Conservation (phyloP, 2,329 filamentous ascomycete species). For the Ramichloridium luteum region DNA sequence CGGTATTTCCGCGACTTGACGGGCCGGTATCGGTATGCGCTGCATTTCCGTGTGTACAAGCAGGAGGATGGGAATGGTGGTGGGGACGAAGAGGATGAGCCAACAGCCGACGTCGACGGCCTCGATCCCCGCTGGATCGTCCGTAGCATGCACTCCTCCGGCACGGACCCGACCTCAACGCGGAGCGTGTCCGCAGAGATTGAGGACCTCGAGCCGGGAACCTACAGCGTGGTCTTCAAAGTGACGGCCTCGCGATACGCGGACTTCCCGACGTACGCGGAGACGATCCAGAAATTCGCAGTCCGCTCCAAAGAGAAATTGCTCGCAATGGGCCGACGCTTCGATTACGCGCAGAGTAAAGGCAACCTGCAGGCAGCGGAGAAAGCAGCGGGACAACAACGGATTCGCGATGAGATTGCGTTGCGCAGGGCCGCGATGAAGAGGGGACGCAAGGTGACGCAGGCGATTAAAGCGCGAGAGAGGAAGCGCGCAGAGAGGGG, state of each 20-base stretch:
- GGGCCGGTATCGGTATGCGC: conserved; percentile 44
- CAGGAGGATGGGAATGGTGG: no score
- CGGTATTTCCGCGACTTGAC: conserved; percentile 48
- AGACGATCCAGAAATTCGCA: conserved; percentile 54
- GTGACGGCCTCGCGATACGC: conserved; percentile 52
- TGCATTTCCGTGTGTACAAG: conserved; percentile 49
- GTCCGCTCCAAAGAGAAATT: conserved; percentile 59
- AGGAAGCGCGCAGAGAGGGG: conserved; percentile 7
- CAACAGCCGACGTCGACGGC: no score
- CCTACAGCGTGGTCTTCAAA: conserved; percentile 64
- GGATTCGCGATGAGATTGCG: conserved; percentile 25
- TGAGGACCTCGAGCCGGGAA: conserved; percentile 54
- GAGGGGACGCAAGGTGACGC: conserved; percentile 28
- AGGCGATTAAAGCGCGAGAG: conserved; percentile 25
- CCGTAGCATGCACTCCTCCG: conserved; percentile 21
- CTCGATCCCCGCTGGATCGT: conserved; percentile 20
- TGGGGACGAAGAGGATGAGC: conserved; percentile 8
- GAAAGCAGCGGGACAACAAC: conserved; percentile 29
- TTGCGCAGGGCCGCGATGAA: conserved; percentile 26
- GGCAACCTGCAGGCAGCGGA: conserved; percentile 44
- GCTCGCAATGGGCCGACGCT: conserved; percentile 54
- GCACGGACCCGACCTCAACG: conserved; percentile 49
- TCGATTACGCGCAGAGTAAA: conserved; percentile 59
- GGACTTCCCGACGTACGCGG: conserved; percentile 45
- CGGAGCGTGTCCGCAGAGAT: conserved; percentile 69